Conservation (phyloP, 2,329 filamentous ascomycete genomes). For the Sporothrix luriei region DNA sequence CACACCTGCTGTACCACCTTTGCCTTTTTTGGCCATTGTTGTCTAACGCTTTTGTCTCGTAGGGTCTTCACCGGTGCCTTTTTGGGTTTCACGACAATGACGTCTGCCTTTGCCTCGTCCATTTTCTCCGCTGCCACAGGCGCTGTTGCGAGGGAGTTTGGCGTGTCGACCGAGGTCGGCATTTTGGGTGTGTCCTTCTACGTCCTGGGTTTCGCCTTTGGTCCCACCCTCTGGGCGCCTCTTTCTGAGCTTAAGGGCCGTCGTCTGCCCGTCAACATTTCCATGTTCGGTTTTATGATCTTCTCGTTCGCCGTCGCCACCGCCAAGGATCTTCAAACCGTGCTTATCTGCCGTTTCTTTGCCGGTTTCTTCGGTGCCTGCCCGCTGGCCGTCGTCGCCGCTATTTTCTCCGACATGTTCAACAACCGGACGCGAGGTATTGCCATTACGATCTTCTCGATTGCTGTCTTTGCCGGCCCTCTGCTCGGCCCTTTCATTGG, state of each 20-base stretch:
- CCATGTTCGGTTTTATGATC: constrained; percentile 70
- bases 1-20: too few species aligned
- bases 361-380: constrained; percentile 71
- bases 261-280: constrained; percentile 60
- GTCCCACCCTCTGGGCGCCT: constrained; percentile 72
- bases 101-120: constrained; percentile 71
- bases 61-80: constrained; percentile 66
- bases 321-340: constrained; percentile 67
- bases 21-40: too few species aligned
- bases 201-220: constrained; percentile 72
- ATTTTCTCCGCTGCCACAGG: constrained; percentile 71
- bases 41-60: background rate
- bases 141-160: constrained; percentile 59
- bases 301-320: constrained; percentile 67
- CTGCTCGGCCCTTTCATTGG: constrained; percentile 69
- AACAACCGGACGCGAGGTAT: constrained; percentile 63
- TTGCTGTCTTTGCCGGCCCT: constrained; percentile 68
- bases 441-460: constrained; percentile 61
- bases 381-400: constrained; percentile 68
- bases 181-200: constrained; percentile 68
- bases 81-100: constrained; percentile 72
- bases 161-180: constrained; percentile 64
- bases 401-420: constrained; percentile 73
- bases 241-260: constrained; percentile 72
- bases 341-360: constrained; percentile 74